Evolutionary conservation across 768 basidiomycete genomes (phyloP).

Genomic region (Strobilomyces echinocephalus): DNA sequence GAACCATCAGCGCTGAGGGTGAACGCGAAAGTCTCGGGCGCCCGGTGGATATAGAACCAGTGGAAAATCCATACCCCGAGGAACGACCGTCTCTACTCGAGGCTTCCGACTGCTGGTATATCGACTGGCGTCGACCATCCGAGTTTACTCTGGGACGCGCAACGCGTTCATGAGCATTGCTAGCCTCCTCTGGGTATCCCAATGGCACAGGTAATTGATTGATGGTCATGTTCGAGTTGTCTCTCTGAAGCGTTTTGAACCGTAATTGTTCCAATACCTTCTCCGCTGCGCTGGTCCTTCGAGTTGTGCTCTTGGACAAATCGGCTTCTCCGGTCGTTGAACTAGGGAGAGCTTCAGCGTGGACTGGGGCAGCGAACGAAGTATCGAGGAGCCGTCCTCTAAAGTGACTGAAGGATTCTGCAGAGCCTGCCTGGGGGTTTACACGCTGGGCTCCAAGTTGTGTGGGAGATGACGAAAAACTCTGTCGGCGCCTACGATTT

Average conservation of each 20-base stretch:
- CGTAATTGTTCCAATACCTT: conserved; percentile 63
- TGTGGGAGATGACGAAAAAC: conserved; percentile 22
- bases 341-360: conserved; percentile 18
- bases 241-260: conserved; percentile 50
- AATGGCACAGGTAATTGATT: conserved; percentile 16
- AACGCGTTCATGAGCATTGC: conserved; percentile 14
- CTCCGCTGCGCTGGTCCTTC: conserved; percentile 63
- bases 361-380: conserved; percentile 15
- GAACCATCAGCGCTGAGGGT: conserved; percentile 50
- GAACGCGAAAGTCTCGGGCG: conserved; percentile 53
- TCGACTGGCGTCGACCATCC: conserved; percentile 24
- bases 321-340: conserved; percentile 34
- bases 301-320: conserved; percentile 29
- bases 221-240: conserved; percentile 21
- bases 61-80: conserved; percentile 20
- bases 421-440: conserved; percentile 4
- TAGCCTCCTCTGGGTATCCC: conserved; percentile 15
- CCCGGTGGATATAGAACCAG: conserved; percentile 28
- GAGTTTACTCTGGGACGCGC: conserved; percentile 28
- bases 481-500: conserved; percentile 29
- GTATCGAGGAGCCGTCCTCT: conserved; percentile 23
- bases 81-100: conserved; percentile 20
- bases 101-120: conserved; percentile 22
- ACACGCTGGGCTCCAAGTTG: conserved; percentile 11
- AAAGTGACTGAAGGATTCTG: conserved; percentile 14